Evolutionary conservation across 768 basidiomycete genomes (phyloP), one percentile per base, ranked within the genome.

Genomic region (Nevesoporus exiguus): DNA sequence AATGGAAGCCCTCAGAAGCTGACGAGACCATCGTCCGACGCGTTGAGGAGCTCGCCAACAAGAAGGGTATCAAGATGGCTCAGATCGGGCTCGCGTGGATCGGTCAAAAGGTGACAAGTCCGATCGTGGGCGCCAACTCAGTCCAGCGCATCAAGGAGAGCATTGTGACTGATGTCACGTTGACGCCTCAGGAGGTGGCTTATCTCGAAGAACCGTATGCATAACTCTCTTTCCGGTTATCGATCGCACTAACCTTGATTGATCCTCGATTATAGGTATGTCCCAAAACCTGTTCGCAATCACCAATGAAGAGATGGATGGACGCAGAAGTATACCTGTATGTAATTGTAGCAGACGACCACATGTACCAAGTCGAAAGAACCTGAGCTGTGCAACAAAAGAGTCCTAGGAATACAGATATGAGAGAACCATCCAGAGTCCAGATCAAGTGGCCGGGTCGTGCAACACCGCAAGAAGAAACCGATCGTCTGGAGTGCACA

Each of bases 401-500:
- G 52, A 47, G 44, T 42, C 24, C 22, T 63, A 59, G n/a, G 54
- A 40, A 55, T 58, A 64, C 55, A 64, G 13, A 46, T 49, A 27
- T 29, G 10, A 29, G 8, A 10, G 2, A 10, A 37, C 9, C 34
- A 5, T 27, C 14, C 11, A 11, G n/a, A n/a, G n/a, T n/a, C n/a
- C n/a, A n/a, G n/a, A 19, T 60, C 48, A 82, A 54, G 77, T 75
- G 24, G 81, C 76, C 4, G 89, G 88, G 67, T 90, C 89, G 57
- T 91, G 88, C 33, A 92, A 73, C n/a, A 92, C 87, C 3, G 90
- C 91, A 27, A 94, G 77, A 17, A 94, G 72, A 73, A 86, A 93
- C 61, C 82, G 79, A 51, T 88, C 86, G 64, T 92, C 92, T 52
- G 10, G 7, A 7, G 22, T 15, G 19, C n/a, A n/a, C n/a, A n/a